Evolutionary conservation across 805 yeast genomes (phyloP).

Genomic region (Pichia manshurica): DNA sequence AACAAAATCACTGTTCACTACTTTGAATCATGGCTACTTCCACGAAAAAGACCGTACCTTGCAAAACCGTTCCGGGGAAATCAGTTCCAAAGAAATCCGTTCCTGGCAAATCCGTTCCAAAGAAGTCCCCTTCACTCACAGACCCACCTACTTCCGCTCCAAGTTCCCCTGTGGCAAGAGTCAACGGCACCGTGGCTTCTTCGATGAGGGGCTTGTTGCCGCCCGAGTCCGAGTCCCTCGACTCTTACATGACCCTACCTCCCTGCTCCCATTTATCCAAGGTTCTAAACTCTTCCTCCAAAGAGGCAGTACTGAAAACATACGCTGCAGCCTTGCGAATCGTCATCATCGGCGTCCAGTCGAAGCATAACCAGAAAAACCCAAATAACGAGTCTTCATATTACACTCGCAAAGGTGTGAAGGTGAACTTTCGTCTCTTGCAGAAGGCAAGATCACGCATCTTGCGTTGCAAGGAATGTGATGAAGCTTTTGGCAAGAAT

Average conservation of each 20-base stretch:
- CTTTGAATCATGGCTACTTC: neutral
- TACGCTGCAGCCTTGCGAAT: conserved; percentile 48
- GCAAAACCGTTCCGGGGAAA: conserved; percentile 2
- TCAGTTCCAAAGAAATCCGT: conserved; percentile 15
- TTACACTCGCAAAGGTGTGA: conserved; percentile 34
- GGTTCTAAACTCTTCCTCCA: conserved; percentile 44
- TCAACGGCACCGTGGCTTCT: neutral
- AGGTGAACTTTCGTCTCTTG: conserved; percentile 34
- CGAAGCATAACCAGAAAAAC: conserved; percentile 5
- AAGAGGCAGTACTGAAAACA: conserved; percentile 43
- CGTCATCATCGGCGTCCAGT: conserved; percentile 22
- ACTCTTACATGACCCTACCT: conserved; percentile 31
- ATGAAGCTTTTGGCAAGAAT: conserved; percentile 28
- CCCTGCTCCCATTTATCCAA: conserved; percentile 46
- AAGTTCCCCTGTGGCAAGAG: conserved; percentile 1
- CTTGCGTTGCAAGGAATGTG: conserved; percentile 48
- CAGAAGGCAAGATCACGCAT: conserved; percentile 38
- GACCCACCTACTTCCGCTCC: neutral
- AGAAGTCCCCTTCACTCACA: conserved; percentile 11
- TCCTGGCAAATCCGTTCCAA: conserved; percentile 18
- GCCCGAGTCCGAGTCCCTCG: neutral
- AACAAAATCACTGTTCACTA: too few species aligned
- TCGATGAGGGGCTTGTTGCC: neutral
- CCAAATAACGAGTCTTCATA: neutral
- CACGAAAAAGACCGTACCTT: neutral